Base-by-base conservation (phyloP, 169 alveolate genomes). In the Plasmodium billcollinsi region DNA sequence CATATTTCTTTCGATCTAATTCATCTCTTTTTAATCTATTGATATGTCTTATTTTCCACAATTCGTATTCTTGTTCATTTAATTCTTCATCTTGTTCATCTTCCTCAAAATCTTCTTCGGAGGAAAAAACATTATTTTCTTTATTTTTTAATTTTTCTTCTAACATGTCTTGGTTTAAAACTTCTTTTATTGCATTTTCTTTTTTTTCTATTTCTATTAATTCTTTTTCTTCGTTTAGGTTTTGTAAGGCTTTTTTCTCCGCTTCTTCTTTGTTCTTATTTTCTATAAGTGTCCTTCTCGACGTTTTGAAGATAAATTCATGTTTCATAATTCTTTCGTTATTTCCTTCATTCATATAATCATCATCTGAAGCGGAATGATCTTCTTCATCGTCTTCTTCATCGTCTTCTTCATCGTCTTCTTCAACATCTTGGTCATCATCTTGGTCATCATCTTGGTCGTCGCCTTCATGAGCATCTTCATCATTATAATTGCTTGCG, bases 11-110 rank as follows among this genome's bases (percentile, higher is more conserved):
- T 24, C 94, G 43, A 54, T 94, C 96, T 24, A 86, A 90, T 43
- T 89, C 89, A 88, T 94, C 97, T 26, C 97, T 62, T 62, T 92
- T 89, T 73, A 95, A 73, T 24, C 97, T 93, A 24, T 89, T 90
- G 24, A 95, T 71, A 73, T 95, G 97, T 9, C 97, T 89, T 49
- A 89, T 70, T 72, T 95, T 95, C 97, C 97, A 95, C 33, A 89
- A 90, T 50, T 93, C 96, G 62, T 85, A 85, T 70, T 85, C 92
- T 70, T 85, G 14, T 62, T 72, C 88, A 85, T 85, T 70, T 85
- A 73, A 43, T 2, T 73, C 92, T 43, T 47, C 92, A 58, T 85
- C 86, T 62, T 61, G 21, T 18, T 62, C 92, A 29, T 73, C 91
- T 26, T 83, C 80, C 20, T 85, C 92, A 47, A 85, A 85, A 85